Conservation (phyloP, 768 basidiomycete genomes). For the Pisolithus albus region DNA sequence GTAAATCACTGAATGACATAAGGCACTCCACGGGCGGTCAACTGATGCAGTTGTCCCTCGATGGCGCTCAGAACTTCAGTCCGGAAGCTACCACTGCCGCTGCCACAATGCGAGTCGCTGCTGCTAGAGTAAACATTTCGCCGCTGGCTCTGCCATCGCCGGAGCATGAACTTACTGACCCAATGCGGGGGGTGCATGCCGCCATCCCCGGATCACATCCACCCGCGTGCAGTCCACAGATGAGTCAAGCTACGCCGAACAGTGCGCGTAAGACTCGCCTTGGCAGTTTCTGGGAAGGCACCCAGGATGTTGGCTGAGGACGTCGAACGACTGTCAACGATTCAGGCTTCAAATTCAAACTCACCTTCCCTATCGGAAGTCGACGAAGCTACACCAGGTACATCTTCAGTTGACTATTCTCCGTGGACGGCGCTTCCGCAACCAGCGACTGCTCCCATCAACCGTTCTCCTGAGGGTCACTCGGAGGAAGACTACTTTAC, state of each 20-base stretch:
- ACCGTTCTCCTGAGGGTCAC: conserved; percentile 18
- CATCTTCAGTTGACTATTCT: conserved; percentile 4
- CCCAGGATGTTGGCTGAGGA: conserved; percentile 54
- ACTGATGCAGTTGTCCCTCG: conserved; percentile 21
- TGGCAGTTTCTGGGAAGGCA: conserved; percentile 73
- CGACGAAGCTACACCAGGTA: conserved; percentile 1
- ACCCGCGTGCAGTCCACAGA: conserved; percentile 28
- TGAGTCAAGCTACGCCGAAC: conserved; percentile 39
- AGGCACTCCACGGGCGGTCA: conserved; percentile 25
- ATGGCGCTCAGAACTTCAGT: conserved; percentile 29
- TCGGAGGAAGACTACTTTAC: conserved; percentile 27
- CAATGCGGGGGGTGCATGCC: conserved; percentile 70
- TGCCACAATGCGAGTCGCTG: conserved; percentile 84
- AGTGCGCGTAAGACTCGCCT: conserved; percentile 50
- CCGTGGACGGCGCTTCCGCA: conserved; percentile 3
- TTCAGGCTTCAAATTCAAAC: conserved; percentile 18
- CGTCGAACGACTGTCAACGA: conserved; percentile 14
- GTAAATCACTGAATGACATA: conserved; percentile 42
- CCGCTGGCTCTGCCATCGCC: conserved; percentile 86
- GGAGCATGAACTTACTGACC: conserved; percentile 87
- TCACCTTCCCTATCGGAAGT: conserved; percentile 15
- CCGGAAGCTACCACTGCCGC: conserved; percentile 60
- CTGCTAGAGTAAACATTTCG: conserved; percentile 72
- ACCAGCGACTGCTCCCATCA: conserved; percentile 14
- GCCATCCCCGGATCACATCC: conserved; percentile 58